Evolutionary conservation across 2,329 filamentous ascomycete genomes (phyloP).

Genomic region (Ceratocystis cacaofunesta): DNA sequence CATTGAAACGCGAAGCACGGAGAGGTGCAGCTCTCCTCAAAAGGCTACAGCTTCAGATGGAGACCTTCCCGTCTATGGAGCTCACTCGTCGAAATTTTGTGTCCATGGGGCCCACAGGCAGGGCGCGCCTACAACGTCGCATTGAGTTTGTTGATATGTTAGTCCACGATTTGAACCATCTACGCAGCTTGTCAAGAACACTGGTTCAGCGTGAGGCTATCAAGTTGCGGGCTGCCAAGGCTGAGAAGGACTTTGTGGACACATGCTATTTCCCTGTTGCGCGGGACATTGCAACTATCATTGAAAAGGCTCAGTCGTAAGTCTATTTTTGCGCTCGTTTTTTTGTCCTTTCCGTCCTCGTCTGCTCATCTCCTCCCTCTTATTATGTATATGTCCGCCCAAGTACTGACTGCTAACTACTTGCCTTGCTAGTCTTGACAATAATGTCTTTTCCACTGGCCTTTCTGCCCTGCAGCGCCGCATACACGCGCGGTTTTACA

Average conservation of each 20-base stretch:
- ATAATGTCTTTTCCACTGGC: conserved; percentile 41
- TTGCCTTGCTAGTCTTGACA: conserved; percentile 41
- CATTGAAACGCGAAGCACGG: conserved; percentile 82
- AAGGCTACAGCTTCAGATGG: conserved; percentile 83
- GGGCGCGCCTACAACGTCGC: conserved; percentile 59
- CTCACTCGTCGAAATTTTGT: conserved; percentile 88
- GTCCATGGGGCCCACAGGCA: conserved; percentile 79
- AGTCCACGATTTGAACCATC: conserved; percentile 59
- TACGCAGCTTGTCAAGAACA: conserved; percentile 54
- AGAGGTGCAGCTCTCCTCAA: conserved; percentile 85
- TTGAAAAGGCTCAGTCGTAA: conserved; percentile 70
- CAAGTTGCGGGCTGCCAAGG: conserved; percentile 62
- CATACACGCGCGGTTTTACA: conserved; percentile 43
- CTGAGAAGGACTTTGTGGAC: conserved; percentile 69
- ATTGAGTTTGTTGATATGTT: conserved; percentile 77
- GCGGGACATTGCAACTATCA: conserved; percentile 57
- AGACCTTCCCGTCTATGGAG: conserved; percentile 95
- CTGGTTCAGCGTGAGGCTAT: conserved; percentile 61
- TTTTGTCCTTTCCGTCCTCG: background rate
- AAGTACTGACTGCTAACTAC: conserved; percentile 1
- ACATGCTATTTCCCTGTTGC: conserved; percentile 83
- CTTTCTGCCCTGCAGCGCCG: conserved; percentile 36
- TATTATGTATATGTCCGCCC: too few relatives aligned
- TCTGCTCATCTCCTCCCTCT: too few relatives aligned
- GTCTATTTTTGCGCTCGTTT: conserved; percentile 26